These are phyloP conservation scores for Microcyclosporella mali DNA, from an alignment of 2,329 filamentous ascomycete species.

Conservation along the genomic window DNA sequence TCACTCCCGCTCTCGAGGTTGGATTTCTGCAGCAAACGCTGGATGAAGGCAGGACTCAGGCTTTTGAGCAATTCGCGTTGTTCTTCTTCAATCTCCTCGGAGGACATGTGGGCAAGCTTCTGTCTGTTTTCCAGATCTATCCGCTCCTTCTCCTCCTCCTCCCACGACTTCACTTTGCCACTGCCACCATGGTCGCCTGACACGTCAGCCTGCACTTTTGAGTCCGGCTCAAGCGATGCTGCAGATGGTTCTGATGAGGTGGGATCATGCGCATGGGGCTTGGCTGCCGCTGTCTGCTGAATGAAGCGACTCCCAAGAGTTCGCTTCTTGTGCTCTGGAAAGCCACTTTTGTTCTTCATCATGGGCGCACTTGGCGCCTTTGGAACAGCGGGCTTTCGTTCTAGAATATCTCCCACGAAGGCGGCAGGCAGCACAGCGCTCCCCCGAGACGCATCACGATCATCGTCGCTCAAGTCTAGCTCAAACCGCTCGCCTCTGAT, in stretches of 20 bases:
- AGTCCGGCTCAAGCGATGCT: not conserved
- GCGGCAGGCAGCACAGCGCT: conserved; percentile 20
- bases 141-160: conserved; percentile 56
- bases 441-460: conserved; percentile 16
- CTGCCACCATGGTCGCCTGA: conserved; percentile 7
- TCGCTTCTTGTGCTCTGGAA: conserved; percentile 82
- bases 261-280: not conserved
- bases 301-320: conserved; percentile 71
- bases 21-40: conserved; percentile 68
- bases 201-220: not conserved
- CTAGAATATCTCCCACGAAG: conserved; percentile 70
- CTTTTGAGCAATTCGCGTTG: conserved; percentile 72
- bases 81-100: conserved; percentile 73
- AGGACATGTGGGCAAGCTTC: conserved; percentile 69
- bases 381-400: conserved; percentile 56
- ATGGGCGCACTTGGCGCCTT: conserved; percentile 60
- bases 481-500: conserved; percentile 56
- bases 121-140: conserved; percentile 81
- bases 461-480: conserved; percentile 47
- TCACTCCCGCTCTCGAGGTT: conserved; percentile 62
- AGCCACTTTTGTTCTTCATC: conserved; percentile 57
- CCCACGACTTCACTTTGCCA: conserved; percentile 26
- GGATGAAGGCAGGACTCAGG: conserved; percentile 67
- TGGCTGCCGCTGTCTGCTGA: conserved; percentile 45
- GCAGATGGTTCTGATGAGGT: not conserved